These are phyloP conservation scores for Calocybe cyanea DNA, from an alignment of 768 basidiomycete species.

Conservation along the genomic window DNA sequence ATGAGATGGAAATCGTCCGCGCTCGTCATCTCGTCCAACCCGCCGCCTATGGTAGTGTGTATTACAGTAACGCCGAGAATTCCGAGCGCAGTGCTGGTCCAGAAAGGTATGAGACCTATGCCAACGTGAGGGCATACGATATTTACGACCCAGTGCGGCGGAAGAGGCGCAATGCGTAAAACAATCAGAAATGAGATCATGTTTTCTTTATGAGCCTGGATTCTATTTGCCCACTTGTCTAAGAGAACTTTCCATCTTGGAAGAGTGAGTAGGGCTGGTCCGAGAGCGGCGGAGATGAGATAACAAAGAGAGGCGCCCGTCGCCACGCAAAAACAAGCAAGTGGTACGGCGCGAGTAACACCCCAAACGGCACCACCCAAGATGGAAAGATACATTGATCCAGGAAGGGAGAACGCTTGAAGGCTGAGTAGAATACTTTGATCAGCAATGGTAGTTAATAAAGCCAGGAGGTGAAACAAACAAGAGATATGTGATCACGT, in stretches of 20 bases:
- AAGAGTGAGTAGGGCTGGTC: constrained; percentile 84
- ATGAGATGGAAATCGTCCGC: constrained; percentile 91
- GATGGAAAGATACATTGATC: constrained; percentile 97
- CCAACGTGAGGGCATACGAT: constrained; percentile 90
- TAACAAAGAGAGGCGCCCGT: constrained; percentile 91
- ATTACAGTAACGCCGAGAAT: constrained; percentile 91
- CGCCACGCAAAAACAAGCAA: constrained; percentile 92
- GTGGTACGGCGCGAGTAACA: constrained; percentile 75
- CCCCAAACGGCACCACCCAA: constrained; percentile 97
- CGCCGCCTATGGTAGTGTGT: constrained; percentile 91
- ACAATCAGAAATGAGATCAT: constrained; percentile 91
- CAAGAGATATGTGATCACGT: constrained; percentile 90
- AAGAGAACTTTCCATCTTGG: constrained; percentile 82
- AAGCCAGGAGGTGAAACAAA: constrained; percentile 36
- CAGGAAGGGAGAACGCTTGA: constrained; percentile 94
- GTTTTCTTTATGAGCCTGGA: constrained; percentile 76
- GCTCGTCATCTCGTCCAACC: constrained; percentile 93
- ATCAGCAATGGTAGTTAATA: constrained; percentile 6
- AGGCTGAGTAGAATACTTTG: constrained; percentile 45
- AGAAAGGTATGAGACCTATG: constrained; percentile 82
- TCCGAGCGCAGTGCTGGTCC: constrained; percentile 86
- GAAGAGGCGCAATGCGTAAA: constrained; percentile 90
- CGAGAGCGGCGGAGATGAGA: constrained; percentile 85
- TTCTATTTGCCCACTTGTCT: constrained; percentile 78
- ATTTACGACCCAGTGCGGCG: constrained; percentile 97